Percentiles rank a stretch among this genome's conserved stretches.
Conservation (phyloP, 306 rosid genomes). For the Ochetophila trinervis region DNA sequence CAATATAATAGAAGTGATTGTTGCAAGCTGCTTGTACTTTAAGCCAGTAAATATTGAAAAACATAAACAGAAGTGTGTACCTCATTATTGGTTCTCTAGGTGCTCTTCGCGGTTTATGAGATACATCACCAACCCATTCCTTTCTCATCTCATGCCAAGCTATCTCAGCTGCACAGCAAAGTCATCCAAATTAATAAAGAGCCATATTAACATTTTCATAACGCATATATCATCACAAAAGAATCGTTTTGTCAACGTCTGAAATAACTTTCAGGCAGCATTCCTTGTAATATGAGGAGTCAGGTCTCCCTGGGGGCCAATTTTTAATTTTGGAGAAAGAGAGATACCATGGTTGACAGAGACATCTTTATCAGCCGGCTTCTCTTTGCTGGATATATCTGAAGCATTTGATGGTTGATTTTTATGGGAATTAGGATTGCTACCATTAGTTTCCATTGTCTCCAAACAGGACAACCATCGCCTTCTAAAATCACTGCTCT, state of each 20-base stretch:
- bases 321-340: not conserved
- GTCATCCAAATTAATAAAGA: not conserved
- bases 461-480: slow-evolving; percentile 32
- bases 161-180: slow-evolving; percentile 54
- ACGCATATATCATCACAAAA: not conserved
- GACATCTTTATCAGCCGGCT: slow-evolving; percentile 31
- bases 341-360: slow-evolving; percentile 50
- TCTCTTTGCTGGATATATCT: slow-evolving; percentile 29
- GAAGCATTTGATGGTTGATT: slow-evolving; percentile 34
- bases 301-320: not conserved
- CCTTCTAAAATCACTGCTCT: slow-evolving; percentile 32
- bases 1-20: too few relatives aligned
- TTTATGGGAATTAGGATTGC: slow-evolving; percentile 35
- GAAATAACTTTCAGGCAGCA: not conserved
- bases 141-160: slow-evolving; percentile 62
- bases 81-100: slow-evolving; percentile 58
- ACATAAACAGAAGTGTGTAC: slow-evolving; percentile 26
- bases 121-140: slow-evolving; percentile 58
- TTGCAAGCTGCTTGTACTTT: too few relatives aligned
- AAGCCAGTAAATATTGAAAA: not conserved
- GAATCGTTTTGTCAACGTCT: not conserved
- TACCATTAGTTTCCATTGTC: slow-evolving; percentile 47
- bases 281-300: not conserved
- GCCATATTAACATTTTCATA: not conserved
- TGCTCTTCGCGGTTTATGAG: slow-evolving; percentile 33